A percentile compares a stretch with the other conserved stretches of the same genome.
phyloP scores from a whole-genome alignment of 768 basidiomycete genomes.

The Aureoboletus auriporus region DNA sequence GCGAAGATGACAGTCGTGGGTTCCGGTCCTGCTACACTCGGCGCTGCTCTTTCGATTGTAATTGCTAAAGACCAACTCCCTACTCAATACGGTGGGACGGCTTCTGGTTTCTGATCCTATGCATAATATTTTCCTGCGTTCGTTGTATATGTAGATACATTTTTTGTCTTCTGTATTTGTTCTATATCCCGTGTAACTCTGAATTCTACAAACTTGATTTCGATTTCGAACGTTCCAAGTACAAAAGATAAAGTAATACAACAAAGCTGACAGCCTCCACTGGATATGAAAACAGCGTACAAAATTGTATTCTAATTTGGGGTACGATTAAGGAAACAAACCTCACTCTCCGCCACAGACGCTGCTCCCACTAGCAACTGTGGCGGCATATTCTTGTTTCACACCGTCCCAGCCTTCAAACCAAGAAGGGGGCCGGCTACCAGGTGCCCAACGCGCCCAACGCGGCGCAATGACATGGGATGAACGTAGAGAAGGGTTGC shows the following conservation, averaged over 20 bases:
- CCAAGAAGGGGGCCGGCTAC: constrained; percentile 35
- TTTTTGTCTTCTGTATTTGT: no score
- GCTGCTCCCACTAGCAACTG: constrained; percentile 36
- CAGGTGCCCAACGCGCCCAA: constrained; percentile 25
- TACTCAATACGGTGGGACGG: constrained; percentile 65
- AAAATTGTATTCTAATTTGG: no score
- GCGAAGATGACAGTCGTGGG: constrained; percentile 82
- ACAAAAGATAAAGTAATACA: neutral
- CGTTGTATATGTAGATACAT: no score
- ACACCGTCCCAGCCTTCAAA: constrained; percentile 37
- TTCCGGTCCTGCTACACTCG: constrained; percentile 52
- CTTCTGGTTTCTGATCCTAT: constrained; percentile 11
- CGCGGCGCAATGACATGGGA: constrained; percentile 10
- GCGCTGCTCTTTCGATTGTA: constrained; percentile 53
- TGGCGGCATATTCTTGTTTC: constrained; percentile 43
- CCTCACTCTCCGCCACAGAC: constrained; percentile 20
- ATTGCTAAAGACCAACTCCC: constrained; percentile 61
- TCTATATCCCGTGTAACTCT: neutral
- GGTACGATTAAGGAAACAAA: no score
- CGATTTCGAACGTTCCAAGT: no score
- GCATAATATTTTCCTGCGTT: no score
- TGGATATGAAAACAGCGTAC: no score
- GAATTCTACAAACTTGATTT: neutral
- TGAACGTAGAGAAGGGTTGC: constrained; percentile 24
- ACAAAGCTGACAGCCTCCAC: neutral